Conservation (phyloP, 2,329 filamentous ascomycete species). For the Aphanocladium album region DNA sequence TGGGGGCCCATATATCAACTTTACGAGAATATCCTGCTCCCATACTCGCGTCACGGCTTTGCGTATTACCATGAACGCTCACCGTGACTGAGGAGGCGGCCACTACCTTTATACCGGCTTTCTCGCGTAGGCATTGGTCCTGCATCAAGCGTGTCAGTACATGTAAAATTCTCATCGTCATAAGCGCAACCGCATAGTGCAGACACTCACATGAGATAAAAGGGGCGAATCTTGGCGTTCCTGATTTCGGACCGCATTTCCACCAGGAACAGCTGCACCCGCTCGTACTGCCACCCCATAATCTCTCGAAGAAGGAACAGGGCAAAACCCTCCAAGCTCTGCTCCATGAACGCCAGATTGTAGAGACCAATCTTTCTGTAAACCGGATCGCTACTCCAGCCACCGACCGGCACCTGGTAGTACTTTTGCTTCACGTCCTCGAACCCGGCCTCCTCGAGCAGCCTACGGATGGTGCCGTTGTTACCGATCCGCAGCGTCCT, state of each 20-base stretch:
- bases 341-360: constrained; percentile 22
- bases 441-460: constrained; percentile 23
- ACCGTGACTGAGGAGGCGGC: neutral
- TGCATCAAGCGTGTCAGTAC: neutral
- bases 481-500: constrained; percentile 19
- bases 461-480: constrained; percentile 18
- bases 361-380: constrained; percentile 16
- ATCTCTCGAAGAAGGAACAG: constrained; percentile 24
- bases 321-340: constrained; percentile 25
- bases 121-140: constrained; percentile 16
- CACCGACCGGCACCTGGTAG: constrained; percentile 17
- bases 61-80: neutral
- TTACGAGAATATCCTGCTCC: neutral
- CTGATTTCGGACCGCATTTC: constrained; percentile 22
- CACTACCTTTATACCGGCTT: constrained; percentile 4
- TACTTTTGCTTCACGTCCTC: constrained; percentile 16
- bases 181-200: neutral
- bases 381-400: constrained; percentile 16
- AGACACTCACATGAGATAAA: constrained; percentile 21
- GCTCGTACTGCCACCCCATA: constrained; percentile 22
- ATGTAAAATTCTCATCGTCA: neutral
- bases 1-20: neutral
- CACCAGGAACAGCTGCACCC: constrained; percentile 21
- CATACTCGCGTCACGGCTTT: neutral
- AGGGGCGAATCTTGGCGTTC: constrained; percentile 19